A percentile compares a stretch with the other conserved stretches of the same genome.
Evolutionary conservation across 2,329 filamentous ascomycete species (phyloP).

Genomic region (Chrysoporthe deuterocubensis): DNA sequence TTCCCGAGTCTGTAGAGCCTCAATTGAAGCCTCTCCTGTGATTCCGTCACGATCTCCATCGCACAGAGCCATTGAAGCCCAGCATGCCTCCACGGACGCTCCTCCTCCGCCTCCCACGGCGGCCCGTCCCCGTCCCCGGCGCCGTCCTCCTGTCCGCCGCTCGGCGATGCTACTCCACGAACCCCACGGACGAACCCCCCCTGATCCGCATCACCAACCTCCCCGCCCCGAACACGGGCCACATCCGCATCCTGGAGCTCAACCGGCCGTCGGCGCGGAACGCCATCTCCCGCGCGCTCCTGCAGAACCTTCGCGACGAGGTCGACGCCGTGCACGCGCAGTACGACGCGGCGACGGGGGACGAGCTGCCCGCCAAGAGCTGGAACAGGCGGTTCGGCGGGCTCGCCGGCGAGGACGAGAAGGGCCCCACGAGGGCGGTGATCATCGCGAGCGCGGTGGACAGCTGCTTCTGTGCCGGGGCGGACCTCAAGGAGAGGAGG

Average conservation of each 20-base stretch:
- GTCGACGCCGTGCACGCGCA: conserved; percentile 72
- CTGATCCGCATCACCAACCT: conserved; percentile 74
- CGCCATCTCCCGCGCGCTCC: conserved; percentile 81
- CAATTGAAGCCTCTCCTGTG: neutral
- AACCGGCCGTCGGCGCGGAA: conserved; percentile 87
- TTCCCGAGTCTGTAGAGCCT: neutral
- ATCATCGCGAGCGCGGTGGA: conserved; percentile 87
- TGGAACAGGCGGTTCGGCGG: conserved; percentile 49
- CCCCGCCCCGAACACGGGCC: conserved; percentile 77
- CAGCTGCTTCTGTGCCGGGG: conserved; percentile 88
- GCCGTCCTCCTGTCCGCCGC: conserved; percentile 16
- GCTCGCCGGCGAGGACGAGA: conserved; percentile 47
- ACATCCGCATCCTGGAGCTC: conserved; percentile 85
- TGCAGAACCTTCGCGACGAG: conserved; percentile 72
- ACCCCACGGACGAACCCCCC: conserved; percentile 47
- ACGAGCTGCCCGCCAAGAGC: conserved; percentile 49
- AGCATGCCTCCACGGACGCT: conserved; percentile 20
- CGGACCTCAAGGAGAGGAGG: conserved; percentile 87
- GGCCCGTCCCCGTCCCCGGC: conserved; percentile 3
- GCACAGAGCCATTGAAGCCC: neutral
- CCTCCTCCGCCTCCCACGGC: conserved; percentile 20
- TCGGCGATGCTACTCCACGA: conserved; percentile 47
- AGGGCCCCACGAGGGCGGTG: conserved; percentile 73
- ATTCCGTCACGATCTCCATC: neutral
- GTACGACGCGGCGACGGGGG: conserved; percentile 56